Base-by-base conservation (phyloP, 495 filamentous ascomycete species). In the Elaphomyces granulatus region DNA sequence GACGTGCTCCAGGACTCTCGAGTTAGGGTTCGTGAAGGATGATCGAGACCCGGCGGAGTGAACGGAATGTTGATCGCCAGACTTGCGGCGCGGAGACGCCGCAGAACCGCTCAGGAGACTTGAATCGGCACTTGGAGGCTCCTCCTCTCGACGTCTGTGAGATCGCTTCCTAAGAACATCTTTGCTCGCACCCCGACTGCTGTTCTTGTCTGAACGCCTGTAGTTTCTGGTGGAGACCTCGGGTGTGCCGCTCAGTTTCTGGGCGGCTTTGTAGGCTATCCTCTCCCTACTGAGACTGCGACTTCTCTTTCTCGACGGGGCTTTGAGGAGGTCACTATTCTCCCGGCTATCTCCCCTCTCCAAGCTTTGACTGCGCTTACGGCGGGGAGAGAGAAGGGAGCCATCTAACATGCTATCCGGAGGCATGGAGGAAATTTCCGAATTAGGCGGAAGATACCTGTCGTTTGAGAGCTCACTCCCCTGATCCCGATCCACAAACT, bases 1-100 rank as follows among this genome's bases (percentile, higher is more conserved):
- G 6, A 98, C 88, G 0, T 87, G 87, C 54, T 92, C 84, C 3
- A 96, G 72, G n/a, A 98, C 61, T 45, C 83, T 92, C 0, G 88
- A 88, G n/a, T n/a, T n/a, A 12, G 23, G 23, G 53, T 98, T 95
- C 60, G 92, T 95, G 59, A 94, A 80, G 0, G 84, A 90, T 4
- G 86, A 84, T 40, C 77, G 83, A 17, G 85, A 90, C 12, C 77
- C 75, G 20, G 77, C 74, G 3, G 84, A 87, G 23, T 74, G 73
- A 38, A 83, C 66, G 3, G 86, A 87, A 49, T 83, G 75, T 42
- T 80, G 71, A 50, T 87, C 81, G 30, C 74, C 71, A 10, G 81
- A 85, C 30, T 72, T 72, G 41, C 78, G 75, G 49, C 72, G 78
- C 8, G 76, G 66, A 33, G 80, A 77, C n/a, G 83, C 52, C 17